A percentile compares a stretch with the other conserved stretches of the same genome.
These are phyloP conservation scores for Tinospora cordifolia DNA, from an alignment of 164 flowering plant genomes.

Conservation along the genomic window DNA sequence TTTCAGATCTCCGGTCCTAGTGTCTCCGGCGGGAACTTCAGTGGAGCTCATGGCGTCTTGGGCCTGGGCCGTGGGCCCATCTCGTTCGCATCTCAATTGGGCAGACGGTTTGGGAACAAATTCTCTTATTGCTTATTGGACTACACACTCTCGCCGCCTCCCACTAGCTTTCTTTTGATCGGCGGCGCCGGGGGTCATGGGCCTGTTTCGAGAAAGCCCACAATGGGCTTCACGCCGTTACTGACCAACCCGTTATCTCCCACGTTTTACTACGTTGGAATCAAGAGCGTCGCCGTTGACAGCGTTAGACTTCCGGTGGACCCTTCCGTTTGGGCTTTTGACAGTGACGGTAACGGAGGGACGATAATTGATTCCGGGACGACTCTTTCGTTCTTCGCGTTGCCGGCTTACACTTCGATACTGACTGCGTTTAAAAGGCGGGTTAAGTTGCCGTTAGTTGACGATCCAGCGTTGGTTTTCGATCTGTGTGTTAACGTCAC, in stretches of 20 bases:
- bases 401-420: conserved; percentile 44
- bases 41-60: conserved; percentile 65
- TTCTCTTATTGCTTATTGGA: conserved; percentile 82
- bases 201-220: neutral
- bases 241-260: conserved; percentile 47
- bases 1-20: conserved; percentile 48
- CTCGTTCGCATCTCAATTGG: conserved; percentile 67
- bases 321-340: conserved; percentile 54
- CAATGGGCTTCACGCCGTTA: conserved; percentile 51
- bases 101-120: conserved; percentile 48
- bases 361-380: conserved; percentile 78
- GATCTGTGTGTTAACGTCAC: conserved; percentile 61
- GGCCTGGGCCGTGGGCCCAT: conserved; percentile 78
- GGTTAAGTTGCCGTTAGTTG: conserved; percentile 30
- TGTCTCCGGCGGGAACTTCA: conserved; percentile 43
- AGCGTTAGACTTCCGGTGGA: conserved; percentile 33
- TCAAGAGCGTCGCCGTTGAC: conserved; percentile 38
- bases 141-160: conserved; percentile 65
- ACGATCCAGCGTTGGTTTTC: conserved; percentile 30
- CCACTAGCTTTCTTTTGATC: conserved; percentile 60
- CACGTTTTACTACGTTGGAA: conserved; percentile 60
- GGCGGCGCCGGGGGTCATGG: conserved; percentile 42
- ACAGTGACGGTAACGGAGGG: conserved; percentile 58
- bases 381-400: conserved; percentile 47
- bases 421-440: conserved; percentile 35